Base-by-base conservation (phyloP, 345 rosid genomes). In the Salix purpurea region DNA sequence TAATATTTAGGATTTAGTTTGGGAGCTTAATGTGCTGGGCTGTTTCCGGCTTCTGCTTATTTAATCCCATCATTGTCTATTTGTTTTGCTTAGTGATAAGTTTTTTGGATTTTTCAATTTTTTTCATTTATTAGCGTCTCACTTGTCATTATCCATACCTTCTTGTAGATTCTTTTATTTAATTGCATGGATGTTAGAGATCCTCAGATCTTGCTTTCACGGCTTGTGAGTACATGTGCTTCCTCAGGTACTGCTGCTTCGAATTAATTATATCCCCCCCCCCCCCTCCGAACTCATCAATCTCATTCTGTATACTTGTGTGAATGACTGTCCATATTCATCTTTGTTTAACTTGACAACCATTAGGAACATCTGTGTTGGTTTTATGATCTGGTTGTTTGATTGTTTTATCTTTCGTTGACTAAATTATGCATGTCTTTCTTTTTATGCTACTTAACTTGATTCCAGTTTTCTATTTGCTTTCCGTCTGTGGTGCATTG, bases 181-280 rank as follows among this genome's bases (percentile, higher is more conserved):
- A 94, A 94, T 76, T 94, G 98, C 86, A 91, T 89, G 96, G 94
- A 90, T 70, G 96, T 86, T 34, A 89, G 98, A 79, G 91, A 94
- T 84, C 97, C 98, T 70, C 89, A 89, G 67, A 79, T 89, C 78
- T 79, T 94, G 79, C 95, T 94, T 73, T 92, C 96, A 69, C 81
- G 40, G 76, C 95, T 94, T 78, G 88, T 89, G 74, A 84, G 71
- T 65, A 85, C 87, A 19, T 94, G 98, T 67, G 89, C 90, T 76
- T 82, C 89, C 73, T 84, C 93, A 78, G 97, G 98, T 91, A 32
- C 34, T 4, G 3, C 32, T 3, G 4, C 32, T 0, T n/a, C n/a
- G n/a, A n/a, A n/a, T n/a, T n/a, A n/a, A n/a, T n/a, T n/a, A n/a
- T n/a, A n/a, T n/a, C 34, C 34, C 34, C 34, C 5, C 34, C 4